Conservation (phyloP, 352 stramenopile species). For the Phytophthora cactorum region DNA sequence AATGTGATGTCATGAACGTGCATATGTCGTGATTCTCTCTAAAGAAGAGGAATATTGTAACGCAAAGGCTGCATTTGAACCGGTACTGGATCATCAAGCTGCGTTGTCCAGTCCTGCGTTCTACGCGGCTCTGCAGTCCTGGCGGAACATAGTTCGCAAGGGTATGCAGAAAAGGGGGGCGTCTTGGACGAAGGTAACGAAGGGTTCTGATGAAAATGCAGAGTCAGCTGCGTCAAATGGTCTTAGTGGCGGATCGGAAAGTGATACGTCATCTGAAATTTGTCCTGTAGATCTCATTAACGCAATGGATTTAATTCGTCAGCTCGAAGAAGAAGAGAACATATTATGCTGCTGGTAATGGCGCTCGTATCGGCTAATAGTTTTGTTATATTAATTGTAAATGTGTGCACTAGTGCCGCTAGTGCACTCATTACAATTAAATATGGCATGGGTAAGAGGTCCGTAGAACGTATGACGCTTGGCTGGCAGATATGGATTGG, state of each 20-base stretch:
- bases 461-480: neutral
- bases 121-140: neutral
- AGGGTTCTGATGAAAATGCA: neutral
- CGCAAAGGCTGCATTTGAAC: slow-evolving; percentile 8
- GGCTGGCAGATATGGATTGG: neutral
- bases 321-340: neutral
- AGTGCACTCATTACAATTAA: neutral
- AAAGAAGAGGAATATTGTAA: slow-evolving; percentile 10
- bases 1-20: neutral
- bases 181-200: neutral
- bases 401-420: neutral
- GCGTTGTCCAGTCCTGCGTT: neutral
- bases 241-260: neutral
- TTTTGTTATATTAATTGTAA: neutral
- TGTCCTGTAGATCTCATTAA: neutral
- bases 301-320: neutral
- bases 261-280: neutral
- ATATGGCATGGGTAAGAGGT: neutral
- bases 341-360: neutral
- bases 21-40: slow-evolving; percentile 2
- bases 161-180: neutral
- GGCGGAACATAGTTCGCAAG: neutral
- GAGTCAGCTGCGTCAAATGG: neutral
- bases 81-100: slow-evolving; percentile 2
- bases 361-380: neutral